Conservation (phyloP, 2,329 filamentous ascomycete genomes). For the Arthrobotrys entomopaga region DNA sequence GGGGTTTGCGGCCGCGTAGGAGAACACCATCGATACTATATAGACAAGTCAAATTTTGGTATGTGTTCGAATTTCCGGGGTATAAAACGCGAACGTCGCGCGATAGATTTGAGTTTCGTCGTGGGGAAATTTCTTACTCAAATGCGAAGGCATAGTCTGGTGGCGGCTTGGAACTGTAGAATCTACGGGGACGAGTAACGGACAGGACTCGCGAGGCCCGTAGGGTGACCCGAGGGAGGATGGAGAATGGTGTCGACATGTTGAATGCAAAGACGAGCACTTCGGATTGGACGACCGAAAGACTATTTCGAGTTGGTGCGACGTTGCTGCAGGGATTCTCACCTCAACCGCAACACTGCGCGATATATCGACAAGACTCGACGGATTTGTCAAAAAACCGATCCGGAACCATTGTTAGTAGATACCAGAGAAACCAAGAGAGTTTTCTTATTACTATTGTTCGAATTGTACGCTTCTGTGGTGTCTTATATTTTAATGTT, state of each 20-base stretch:
- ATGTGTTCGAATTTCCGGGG: background rate
- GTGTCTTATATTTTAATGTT: too few species aligned
- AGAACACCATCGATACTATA: conserved; percentile 91
- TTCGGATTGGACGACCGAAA: conserved; percentile 17
- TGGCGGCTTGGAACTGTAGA: conserved; percentile 58
- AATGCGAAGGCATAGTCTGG: conserved; percentile 69
- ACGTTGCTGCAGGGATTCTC: conserved; percentile 24
- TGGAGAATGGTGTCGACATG: conserved; percentile 28
- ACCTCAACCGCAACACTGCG: background rate
- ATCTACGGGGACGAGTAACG: conserved; percentile 8
- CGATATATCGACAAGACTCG: too few species aligned
- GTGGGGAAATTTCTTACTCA: conserved; percentile 63
- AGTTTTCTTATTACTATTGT: too few species aligned
- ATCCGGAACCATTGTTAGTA: too few species aligned
- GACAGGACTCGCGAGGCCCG: conserved; percentile 4
- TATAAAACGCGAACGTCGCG: background rate
- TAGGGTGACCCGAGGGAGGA: conserved; percentile 27
- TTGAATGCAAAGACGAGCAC: conserved; percentile 17
- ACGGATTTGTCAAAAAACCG: too few species aligned
- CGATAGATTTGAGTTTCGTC: conserved; percentile 30
- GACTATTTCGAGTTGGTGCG: conserved; percentile 30
- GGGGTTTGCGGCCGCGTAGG: conserved; percentile 79
- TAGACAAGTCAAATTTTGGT: background rate
- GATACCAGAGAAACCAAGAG: too few species aligned
- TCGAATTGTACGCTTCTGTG: too few species aligned